A percentile compares a stretch with the other conserved stretches of the same genome.
Conservation (phyloP, 345 rosid species). For the Sonneratia alba region DNA sequence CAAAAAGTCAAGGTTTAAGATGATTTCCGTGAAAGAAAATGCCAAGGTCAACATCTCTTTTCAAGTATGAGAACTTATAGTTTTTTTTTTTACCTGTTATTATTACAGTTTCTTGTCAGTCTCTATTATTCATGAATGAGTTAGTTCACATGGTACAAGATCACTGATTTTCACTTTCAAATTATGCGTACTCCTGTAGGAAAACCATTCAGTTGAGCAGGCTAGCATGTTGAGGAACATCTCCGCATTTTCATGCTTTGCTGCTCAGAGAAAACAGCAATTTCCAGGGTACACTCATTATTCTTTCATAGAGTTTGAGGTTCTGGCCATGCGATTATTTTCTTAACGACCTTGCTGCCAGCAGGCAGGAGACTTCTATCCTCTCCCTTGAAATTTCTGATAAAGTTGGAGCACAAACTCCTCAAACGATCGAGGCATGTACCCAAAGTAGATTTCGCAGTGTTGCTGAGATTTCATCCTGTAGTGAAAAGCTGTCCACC, state of each 20-base stretch:
- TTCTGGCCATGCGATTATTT: conserved; percentile 1
- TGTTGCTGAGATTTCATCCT: conserved; percentile 70
- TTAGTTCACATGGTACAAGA: conserved; percentile 3
- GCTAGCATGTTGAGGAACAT: conserved; percentile 32
- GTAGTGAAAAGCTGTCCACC: conserved; percentile 40
- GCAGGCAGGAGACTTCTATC: conserved; percentile 37
- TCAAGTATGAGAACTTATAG: background rate
- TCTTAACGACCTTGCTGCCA: conserved; percentile 3
- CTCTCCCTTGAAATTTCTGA: conserved; percentile 33
- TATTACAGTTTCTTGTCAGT: background rate
- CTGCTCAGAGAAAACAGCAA: conserved; percentile 40
- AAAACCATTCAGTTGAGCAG: conserved; percentile 35
- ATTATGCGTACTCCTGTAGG: conserved; percentile 28
- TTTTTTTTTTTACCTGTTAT: conserved; percentile 3
- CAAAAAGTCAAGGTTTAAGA: conserved; percentile 57
- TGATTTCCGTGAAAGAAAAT: conserved; percentile 48
- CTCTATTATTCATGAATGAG: background rate
- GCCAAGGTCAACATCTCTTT: conserved; percentile 39
- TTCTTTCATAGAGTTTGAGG: background rate
- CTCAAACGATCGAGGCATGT: conserved; percentile 40
- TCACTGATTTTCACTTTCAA: conserved; percentile 2
- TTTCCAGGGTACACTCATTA: conserved; percentile 31
- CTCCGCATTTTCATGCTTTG: conserved; percentile 43
- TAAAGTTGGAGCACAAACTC: conserved; percentile 25
- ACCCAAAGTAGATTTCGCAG: conserved; percentile 60